A percentile compares a stretch with the other conserved stretches of the same genome.
These are phyloP conservation scores for Corylus americana DNA, from an alignment of 306 rosid species.

Conservation along the genomic window DNA sequence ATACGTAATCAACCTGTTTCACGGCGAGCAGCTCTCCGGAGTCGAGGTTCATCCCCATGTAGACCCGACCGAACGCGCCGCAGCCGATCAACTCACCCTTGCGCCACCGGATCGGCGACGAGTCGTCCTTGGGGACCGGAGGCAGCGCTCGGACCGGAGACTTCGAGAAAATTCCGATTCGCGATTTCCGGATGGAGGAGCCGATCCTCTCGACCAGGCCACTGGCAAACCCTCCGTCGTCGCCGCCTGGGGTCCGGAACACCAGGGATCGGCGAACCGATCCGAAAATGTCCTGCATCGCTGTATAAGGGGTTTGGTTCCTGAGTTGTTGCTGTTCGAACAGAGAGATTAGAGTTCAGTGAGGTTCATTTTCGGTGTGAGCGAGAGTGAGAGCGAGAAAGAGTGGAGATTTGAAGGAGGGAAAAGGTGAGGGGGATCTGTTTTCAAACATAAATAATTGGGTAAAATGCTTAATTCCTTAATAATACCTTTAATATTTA, in stretches of 20 bases:
- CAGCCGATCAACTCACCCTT: slow-evolving; percentile 86
- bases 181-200: slow-evolving; percentile 72
- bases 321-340: neutral
- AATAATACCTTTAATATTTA: too few relatives aligned
- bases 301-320: neutral
- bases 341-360: slow-evolving; percentile 26
- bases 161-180: slow-evolving; percentile 62
- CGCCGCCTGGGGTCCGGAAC: slow-evolving; percentile 46
- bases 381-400: neutral
- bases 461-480: too few relatives aligned
- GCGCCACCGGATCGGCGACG: slow-evolving; percentile 83
- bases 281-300: slow-evolving; percentile 77
- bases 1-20: slow-evolving; percentile 56
- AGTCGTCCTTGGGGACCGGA: slow-evolving; percentile 29
- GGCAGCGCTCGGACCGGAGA: slow-evolving; percentile 45
- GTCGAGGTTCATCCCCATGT: slow-evolving; percentile 96
- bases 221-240: slow-evolving; percentile 50
- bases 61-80: slow-evolving; percentile 88
- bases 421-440: slow-evolving; percentile 30
- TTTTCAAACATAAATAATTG: slow-evolving; percentile 26
- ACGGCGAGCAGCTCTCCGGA: slow-evolving; percentile 94
- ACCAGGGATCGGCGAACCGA: slow-evolving; percentile 82
- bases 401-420: slow-evolving; percentile 35
- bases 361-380: slow-evolving; percentile 15
- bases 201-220: slow-evolving; percentile 74